These are phyloP conservation scores for Pleurotus tuber-regium DNA, from an alignment of 768 basidiomycete species.

Conservation along the genomic window DNA sequence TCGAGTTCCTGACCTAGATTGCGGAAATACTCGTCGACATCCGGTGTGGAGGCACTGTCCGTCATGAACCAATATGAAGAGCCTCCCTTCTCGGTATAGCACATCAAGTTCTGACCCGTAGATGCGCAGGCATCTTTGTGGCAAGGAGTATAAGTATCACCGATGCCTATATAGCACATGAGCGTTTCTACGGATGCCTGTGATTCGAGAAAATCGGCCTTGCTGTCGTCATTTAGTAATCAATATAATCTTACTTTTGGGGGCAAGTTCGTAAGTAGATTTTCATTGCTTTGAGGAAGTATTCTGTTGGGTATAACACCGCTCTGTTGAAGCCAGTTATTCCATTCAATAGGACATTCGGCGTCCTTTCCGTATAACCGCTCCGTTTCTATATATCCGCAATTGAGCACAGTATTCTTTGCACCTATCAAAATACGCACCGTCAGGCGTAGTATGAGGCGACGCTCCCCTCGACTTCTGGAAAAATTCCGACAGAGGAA, in stretches of 20 bases:
- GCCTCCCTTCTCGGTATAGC: slow-evolving; percentile 67
- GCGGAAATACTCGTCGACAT: slow-evolving; percentile 59
- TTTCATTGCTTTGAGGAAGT: slow-evolving; percentile 49
- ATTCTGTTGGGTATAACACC: slow-evolving; percentile 51
- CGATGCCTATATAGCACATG: slow-evolving; percentile 83
- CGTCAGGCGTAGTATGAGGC: background rate
- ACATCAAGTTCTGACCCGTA: slow-evolving; percentile 86
- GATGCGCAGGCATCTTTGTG: slow-evolving; percentile 87
- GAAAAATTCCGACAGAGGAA: slow-evolving; percentile 55
- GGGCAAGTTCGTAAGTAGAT: slow-evolving; percentile 58
- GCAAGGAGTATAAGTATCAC: slow-evolving; percentile 80
- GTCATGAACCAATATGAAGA: slow-evolving; percentile 92
- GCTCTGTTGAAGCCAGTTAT: slow-evolving; percentile 49
- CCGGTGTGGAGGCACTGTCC: slow-evolving; percentile 49
- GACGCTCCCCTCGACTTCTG: slow-evolving; percentile 38
- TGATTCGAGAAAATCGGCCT: too few species aligned
- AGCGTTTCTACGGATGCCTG: slow-evolving; percentile 70
- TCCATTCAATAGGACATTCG: slow-evolving; percentile 65
- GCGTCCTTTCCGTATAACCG: slow-evolving; percentile 79
- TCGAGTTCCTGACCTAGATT: slow-evolving; percentile 59
- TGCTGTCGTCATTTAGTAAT: too few species aligned
- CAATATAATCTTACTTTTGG: slow-evolving; percentile 45
- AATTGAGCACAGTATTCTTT: slow-evolving; percentile 8
- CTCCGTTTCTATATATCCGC: slow-evolving; percentile 45
- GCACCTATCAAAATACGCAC: too few species aligned